phyloP scores from a whole-genome alignment of 495 filamentous ascomycete genomes.

The Neurospora tetraspora region DNA sequence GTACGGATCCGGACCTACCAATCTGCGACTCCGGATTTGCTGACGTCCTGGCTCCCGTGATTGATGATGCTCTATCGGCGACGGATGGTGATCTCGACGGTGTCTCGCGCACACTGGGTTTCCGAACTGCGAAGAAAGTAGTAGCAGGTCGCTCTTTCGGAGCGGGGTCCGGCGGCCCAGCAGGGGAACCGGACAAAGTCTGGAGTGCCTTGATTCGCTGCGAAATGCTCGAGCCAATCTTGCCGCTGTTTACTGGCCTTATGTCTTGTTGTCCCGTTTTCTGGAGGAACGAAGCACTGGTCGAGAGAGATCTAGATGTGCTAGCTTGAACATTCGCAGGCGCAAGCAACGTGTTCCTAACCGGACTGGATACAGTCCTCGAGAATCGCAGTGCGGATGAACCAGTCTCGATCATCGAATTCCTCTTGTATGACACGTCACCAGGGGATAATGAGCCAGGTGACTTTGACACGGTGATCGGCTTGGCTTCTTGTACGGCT shows the following conservation, averaged over 20 bases:
- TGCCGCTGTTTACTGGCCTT: slow-evolving; percentile 57
- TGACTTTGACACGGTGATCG: slow-evolving; percentile 75
- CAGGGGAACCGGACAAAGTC: slow-evolving; percentile 46
- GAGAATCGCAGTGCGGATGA: slow-evolving; percentile 11
- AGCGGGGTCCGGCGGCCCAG: slow-evolving; percentile 14
- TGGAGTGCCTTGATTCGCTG: slow-evolving; percentile 83
- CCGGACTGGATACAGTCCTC: slow-evolving; percentile 39
- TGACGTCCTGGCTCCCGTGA: slow-evolving; percentile 22
- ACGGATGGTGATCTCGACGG: slow-evolving; percentile 37
- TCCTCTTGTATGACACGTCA: neutral
- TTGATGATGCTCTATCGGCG: slow-evolving; percentile 30
- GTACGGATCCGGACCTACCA: slow-evolving; percentile 34
- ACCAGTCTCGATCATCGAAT: slow-evolving; percentile 15
- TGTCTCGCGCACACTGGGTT: slow-evolving; percentile 26
- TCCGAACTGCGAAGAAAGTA: slow-evolving; percentile 45
- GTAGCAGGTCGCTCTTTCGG: slow-evolving; percentile 26
- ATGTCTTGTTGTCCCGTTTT: slow-evolving; percentile 38
- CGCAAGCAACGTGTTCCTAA: slow-evolving; percentile 30
- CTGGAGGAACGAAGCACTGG: slow-evolving; percentile 37
- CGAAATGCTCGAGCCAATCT: slow-evolving; percentile 79
- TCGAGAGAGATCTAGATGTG: slow-evolving; percentile 36
- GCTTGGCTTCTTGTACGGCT: slow-evolving; percentile 72
- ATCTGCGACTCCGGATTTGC: slow-evolving; percentile 29
- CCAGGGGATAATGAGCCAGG: slow-evolving; percentile 27
- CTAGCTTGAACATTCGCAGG: slow-evolving; percentile 29